phyloP scores from a whole-genome alignment of 345 rosid genomes.

The Pistacia vera region DNA sequence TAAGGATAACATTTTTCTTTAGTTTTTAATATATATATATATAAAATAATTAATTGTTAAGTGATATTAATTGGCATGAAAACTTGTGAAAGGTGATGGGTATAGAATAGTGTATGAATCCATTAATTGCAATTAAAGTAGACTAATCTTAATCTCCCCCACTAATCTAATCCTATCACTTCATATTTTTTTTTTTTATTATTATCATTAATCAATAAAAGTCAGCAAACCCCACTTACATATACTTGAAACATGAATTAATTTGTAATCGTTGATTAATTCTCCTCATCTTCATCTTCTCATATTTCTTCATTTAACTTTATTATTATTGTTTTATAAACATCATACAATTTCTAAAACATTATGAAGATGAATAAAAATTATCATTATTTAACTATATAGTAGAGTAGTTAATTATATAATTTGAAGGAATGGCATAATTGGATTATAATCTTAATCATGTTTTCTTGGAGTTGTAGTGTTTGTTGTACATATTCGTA shows the following conservation, averaged over 20 bases:
- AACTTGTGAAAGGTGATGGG: not conserved
- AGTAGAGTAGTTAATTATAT: no score
- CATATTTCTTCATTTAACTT: not conserved
- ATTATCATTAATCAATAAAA: not conserved
- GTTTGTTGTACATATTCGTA: not conserved
- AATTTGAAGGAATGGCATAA: not conserved
- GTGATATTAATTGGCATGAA: not conserved
- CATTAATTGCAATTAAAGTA: conserved; percentile 2
- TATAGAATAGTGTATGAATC: not conserved
- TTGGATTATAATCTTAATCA: not conserved
- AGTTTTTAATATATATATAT: no score
- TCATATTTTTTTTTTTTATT: not conserved
- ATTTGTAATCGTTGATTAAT: not conserved
- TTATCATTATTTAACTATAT: no score
- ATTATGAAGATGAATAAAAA: no score
- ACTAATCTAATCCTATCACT: not conserved
- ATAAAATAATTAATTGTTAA: not conserved
- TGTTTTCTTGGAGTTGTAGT: not conserved
- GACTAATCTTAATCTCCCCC: not conserved
- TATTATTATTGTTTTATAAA: not conserved
- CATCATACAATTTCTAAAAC: no score
- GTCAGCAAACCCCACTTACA: not conserved
- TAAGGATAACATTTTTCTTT: no score
- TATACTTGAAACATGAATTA: no score
- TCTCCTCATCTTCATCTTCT: not conserved